A percentile compares a stretch with the other conserved stretches of the same genome.
Evolutionary conservation across 768 basidiomycete species (phyloP).

Genomic region (Tricholoma flavovirens): DNA sequence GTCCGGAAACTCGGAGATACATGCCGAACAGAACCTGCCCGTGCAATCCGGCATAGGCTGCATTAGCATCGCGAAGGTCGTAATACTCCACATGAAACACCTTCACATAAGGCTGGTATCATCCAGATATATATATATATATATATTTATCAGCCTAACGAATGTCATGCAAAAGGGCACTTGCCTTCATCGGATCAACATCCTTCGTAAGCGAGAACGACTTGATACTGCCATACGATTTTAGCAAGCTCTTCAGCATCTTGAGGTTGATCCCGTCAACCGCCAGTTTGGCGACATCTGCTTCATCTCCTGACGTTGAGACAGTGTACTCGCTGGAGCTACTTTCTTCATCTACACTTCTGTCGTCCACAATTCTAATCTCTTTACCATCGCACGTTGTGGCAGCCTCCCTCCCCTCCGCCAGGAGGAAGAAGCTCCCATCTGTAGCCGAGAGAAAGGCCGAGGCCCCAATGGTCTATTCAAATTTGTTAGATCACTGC

Average conservation of each 20-base stretch:
- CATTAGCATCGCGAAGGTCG: slow-evolving; percentile 53
- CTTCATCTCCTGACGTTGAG: slow-evolving; percentile 3
- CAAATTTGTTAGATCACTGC: slow-evolving; percentile 7
- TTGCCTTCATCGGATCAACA: slow-evolving; percentile 19
- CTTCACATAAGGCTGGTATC: slow-evolving; percentile 16
- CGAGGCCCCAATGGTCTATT: slow-evolving; percentile 51
- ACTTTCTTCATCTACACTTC: slow-evolving; percentile 4
- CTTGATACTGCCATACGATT: slow-evolving; percentile 31
- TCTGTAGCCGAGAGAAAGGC: slow-evolving; percentile 46
- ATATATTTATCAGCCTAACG: neutral
- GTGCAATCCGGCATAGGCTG: slow-evolving; percentile 47
- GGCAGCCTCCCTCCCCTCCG: slow-evolving; percentile 24
- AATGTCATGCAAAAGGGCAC: slow-evolving; percentile 1
- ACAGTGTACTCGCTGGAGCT: neutral
- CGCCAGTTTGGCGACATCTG: neutral
- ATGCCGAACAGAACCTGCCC: slow-evolving; percentile 46
- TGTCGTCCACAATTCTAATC: slow-evolving; percentile 5
- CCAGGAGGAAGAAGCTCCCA: slow-evolving; percentile 44
- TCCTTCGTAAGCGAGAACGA: slow-evolving; percentile 20
- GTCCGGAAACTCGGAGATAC: slow-evolving; percentile 39
- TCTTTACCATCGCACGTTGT: slow-evolving; percentile 9
- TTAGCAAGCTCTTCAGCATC: slow-evolving; percentile 27
- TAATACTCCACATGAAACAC: slow-evolving; percentile 62
- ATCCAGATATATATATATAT: neutral
- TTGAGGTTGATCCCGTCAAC: slow-evolving; percentile 17